Conservation (phyloP, 257 asterid genomes). For the Petunia secreta region DNA sequence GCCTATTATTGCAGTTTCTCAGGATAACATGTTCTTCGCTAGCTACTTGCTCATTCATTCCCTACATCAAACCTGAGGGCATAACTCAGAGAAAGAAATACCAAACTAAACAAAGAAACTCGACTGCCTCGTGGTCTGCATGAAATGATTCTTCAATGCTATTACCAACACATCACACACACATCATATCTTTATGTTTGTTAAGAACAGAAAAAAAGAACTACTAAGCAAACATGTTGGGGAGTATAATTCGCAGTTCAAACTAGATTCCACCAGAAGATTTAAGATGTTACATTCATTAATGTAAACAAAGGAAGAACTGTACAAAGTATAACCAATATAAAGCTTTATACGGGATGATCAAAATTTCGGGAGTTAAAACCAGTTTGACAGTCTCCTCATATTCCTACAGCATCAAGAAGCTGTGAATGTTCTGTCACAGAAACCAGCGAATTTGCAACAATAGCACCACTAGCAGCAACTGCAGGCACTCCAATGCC, state of each 20-base stretch:
- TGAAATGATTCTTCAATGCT: too few species aligned
- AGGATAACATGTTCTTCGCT: too few species aligned
- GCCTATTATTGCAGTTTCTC: too few species aligned
- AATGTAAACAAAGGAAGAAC: background rate
- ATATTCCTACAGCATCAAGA: constrained; percentile 90
- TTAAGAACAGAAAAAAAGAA: background rate
- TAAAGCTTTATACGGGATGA: background rate
- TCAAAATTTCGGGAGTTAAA: background rate
- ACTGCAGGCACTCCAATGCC: constrained; percentile 99
- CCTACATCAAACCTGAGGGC: too few species aligned
- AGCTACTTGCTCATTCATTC: too few species aligned
- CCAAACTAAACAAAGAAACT: too few species aligned
- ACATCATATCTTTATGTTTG: too few species aligned
- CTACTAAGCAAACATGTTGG: background rate
- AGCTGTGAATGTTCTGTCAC: constrained; percentile 83
- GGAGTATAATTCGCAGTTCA: background rate
- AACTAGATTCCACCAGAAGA: background rate
- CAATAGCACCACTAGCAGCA: constrained; percentile 99
- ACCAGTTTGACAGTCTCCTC: background rate
- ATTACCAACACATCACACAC: too few species aligned
- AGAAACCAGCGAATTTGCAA: constrained; percentile 88
- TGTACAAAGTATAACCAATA: background rate
- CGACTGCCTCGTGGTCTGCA: too few species aligned
- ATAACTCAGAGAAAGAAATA: too few species aligned
- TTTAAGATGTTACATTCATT: background rate